Percentiles rank a stretch among this genome's conserved stretches.
These are phyloP conservation scores for Wickerhamiella dianesei DNA, from an alignment of 805 yeast species.

Conservation along the genomic window DNA sequence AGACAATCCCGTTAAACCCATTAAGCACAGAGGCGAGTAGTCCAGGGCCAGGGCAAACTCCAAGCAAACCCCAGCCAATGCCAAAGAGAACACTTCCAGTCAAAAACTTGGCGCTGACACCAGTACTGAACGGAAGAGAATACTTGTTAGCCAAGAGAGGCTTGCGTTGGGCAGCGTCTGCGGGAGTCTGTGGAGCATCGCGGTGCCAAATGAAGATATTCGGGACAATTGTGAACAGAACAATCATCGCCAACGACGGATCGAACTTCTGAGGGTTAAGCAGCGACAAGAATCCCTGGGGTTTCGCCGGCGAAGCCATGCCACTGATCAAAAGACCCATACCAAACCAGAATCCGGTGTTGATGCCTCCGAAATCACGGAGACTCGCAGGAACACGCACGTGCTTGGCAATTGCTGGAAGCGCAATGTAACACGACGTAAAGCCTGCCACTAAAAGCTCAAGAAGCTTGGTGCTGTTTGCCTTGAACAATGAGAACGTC, in stretches of 20 bases:
- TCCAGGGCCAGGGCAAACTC: conserved; percentile 45
- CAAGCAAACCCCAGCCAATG: conserved; percentile 39
- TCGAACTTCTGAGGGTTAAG: conserved; percentile 29
- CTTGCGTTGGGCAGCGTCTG: background rate
- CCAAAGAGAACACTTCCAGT: conserved; percentile 36
- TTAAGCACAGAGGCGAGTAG: conserved; percentile 19
- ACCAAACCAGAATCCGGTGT: conserved; percentile 30
- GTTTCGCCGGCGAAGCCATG: conserved; percentile 33
- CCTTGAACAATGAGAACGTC: background rate
- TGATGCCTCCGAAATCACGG: conserved; percentile 4
- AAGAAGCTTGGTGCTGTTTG: background rate
- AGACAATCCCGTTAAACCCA: background rate
- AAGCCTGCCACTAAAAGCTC: background rate
- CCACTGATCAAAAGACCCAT: conserved; percentile 36
- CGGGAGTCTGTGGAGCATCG: conserved; percentile 10
- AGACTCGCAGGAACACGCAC: background rate
- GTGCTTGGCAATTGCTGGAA: background rate
- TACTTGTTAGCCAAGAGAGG: conserved; percentile 9
- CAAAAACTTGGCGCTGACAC: conserved; percentile 24
- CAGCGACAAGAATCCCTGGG: conserved; percentile 34
- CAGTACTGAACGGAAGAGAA: conserved; percentile 18
- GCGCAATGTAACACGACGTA: background rate
- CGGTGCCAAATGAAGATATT: conserved; percentile 22
- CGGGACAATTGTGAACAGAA: conserved; percentile 33
- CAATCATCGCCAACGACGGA: conserved; percentile 35